Evolutionary conservation across 148 eudicot species (phyloP), one percentile per base, ranked within the genome.

Genomic region (Cornus florida): DNA sequence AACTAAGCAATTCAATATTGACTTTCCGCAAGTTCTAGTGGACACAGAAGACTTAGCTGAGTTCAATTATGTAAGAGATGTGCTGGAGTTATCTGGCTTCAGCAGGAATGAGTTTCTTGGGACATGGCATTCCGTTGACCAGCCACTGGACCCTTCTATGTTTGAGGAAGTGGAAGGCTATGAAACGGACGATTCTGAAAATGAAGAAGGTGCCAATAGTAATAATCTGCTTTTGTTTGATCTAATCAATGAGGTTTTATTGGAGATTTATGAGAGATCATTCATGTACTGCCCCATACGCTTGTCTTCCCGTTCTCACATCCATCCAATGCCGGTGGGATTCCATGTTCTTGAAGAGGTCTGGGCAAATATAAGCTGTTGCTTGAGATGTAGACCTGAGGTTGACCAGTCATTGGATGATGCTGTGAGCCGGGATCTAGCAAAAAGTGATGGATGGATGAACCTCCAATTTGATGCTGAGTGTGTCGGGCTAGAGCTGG

Each of bases 391-490:
- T 66, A 87, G 33, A 59, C 85, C 84, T 0, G 81, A 82, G 35
- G 23, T 67, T 50, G 86, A 86, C 39, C 84, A 77, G 7, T 75
- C 83, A 0, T 78, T 88, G 46, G 97, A 93, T 31, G 85, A 85
- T 73, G 87, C 86, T 48, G 86, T 91, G 31, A 62, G 81, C 6
- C 84, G 85, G 2, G 98, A 95, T 82, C 80, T 95, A 70, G 84
- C 79, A 1, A 89, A 85, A 72, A 84, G 84, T 71, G 91, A 90
- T 60, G 81, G 84, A 32, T 95, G 98, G 98, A 93, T 95, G 97
- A 93, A 93, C 80, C 88, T 95, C 56, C 98, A 93, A 41, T 83
- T 85, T 66, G 97, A 95, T 78, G 96, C 91, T 35, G 97, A 93
- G 77, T 88, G 87, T 79, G 91, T 88, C 19, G 97, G 88, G 33